phyloP scores from a whole-genome alignment of 306 rosid species.

The Trichosanthes truncata region DNA sequence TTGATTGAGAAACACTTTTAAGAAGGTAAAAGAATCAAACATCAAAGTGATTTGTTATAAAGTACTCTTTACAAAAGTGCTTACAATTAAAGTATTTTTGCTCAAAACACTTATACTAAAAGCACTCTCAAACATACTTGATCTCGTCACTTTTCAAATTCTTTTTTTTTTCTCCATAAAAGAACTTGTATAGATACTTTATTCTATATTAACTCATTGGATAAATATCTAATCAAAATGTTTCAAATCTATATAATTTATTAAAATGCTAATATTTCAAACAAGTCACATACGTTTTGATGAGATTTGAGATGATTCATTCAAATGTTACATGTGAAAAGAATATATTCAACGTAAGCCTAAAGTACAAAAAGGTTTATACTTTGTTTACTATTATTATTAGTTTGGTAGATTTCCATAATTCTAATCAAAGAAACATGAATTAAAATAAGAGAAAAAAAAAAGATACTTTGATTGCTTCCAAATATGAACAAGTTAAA shows the following conservation, averaged over 20 bases:
- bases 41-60: too few relatives aligned
- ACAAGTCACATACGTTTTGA: too few relatives aligned
- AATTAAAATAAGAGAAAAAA: background rate
- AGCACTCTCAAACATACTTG: too few relatives aligned
- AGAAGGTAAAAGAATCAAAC: too few relatives aligned
- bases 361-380: background rate
- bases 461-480: background rate
- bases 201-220: background rate
- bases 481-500: background rate
- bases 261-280: background rate
- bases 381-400: background rate
- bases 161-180: too few relatives aligned
- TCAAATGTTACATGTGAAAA: background rate
- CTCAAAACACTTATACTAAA: background rate
- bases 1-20: too few relatives aligned
- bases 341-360: background rate
- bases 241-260: background rate
- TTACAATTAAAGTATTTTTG: background rate
- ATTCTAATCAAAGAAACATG: background rate
- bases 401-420: background rate
- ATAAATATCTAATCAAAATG: background rate
- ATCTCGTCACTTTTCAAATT: too few relatives aligned
- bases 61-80: background rate
- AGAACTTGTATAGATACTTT: too few relatives aligned
- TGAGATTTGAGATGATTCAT: too few relatives aligned